A percentile compares a stretch with the other conserved stretches of the same genome.
phyloP scores from a whole-genome alignment of 2,329 filamentous ascomycete species.

The Hymenoscyphus linearis region DNA sequence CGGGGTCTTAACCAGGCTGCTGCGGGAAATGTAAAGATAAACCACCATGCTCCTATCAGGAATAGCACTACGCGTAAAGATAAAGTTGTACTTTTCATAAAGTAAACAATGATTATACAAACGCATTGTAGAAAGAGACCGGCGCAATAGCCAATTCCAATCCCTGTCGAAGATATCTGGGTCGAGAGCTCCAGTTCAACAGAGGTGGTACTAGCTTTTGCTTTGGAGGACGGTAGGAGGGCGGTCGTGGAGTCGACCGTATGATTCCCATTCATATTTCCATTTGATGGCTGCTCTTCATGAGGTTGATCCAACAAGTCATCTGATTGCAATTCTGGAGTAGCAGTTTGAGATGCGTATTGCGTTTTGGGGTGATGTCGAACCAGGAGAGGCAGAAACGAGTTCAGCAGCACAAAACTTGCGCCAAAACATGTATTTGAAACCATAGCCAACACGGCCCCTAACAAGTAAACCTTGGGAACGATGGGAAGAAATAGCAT shows the following conservation, averaged over 20 bases:
- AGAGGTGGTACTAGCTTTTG: conserved; percentile 46
- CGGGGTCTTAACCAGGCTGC: conserved; percentile 82
- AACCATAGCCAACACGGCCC: conserved; percentile 77
- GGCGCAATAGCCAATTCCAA: conserved; percentile 89
- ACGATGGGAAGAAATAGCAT: conserved; percentile 83
- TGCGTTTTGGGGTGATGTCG: conserved; percentile 60
- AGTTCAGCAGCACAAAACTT: conserved; percentile 92
- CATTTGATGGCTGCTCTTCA: conserved; percentile 12
- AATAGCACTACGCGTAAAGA: conserved; percentile 83
- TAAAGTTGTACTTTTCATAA: conserved; percentile 72
- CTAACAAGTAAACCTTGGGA: conserved; percentile 72
- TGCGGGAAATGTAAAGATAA: conserved; percentile 81
- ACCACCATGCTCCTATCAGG: conserved; percentile 88
- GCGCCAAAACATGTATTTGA: conserved; percentile 93
- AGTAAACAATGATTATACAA: conserved; percentile 70
- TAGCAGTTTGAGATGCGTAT: conserved; percentile 22
- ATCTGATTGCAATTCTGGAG: conserved; percentile 24
- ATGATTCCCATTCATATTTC: conserved; percentile 1
- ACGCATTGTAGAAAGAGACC: conserved; percentile 79
- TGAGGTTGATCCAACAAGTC: conserved; percentile 15
- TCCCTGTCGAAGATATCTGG: conserved; percentile 84
- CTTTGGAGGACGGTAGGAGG: conserved; percentile 34
- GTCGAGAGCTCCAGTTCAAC: conserved; percentile 77
- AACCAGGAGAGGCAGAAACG: conserved; percentile 86
- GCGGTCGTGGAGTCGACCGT: conserved; percentile 41